These are phyloP conservation scores for Fusarium acutatum DNA, from an alignment of 2,329 filamentous ascomycete species.

Conservation along the genomic window DNA sequence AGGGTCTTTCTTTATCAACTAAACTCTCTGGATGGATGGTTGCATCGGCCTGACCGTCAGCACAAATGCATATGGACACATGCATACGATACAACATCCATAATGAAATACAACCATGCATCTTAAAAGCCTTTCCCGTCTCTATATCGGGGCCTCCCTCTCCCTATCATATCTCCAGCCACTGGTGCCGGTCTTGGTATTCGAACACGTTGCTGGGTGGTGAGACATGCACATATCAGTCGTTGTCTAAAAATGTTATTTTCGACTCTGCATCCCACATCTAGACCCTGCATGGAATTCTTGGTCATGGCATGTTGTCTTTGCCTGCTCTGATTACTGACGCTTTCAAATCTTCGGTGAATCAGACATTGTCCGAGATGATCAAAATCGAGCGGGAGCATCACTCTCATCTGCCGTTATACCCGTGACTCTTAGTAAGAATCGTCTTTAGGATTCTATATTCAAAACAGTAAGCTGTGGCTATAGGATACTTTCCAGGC, in stretches of 20 bases:
- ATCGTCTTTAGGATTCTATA: not conserved
- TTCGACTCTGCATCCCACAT: not conserved
- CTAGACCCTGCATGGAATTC: slow-evolving; percentile 10
- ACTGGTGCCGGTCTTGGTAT: not conserved
- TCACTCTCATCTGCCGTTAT: not conserved
- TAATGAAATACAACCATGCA: not conserved
- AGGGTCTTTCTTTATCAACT: not conserved
- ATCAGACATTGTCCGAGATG: not conserved
- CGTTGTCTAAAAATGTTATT: not conserved
- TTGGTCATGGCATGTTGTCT: not conserved
- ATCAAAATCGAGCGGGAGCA: not conserved
- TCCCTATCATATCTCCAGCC: not conserved
- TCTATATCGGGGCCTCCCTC: slow-evolving; percentile 2
- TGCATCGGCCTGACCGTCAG: slow-evolving; percentile 28
- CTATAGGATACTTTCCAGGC: slow-evolving; percentile 5
- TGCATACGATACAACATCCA: not conserved
- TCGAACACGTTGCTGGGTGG: slow-evolving; percentile 2
- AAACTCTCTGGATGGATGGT: slow-evolving; percentile 17
- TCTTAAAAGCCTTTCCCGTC: slow-evolving; percentile 7
- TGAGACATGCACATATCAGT: slow-evolving; percentile 23
- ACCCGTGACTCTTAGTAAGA: not conserved
- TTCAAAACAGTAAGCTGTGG: slow-evolving; percentile 2
- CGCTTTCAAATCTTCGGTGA: not conserved
- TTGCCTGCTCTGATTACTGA: not conserved
- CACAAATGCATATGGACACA: not conserved